phyloP scores from a whole-genome alignment of 2,329 filamentous ascomycete genomes.

The Camptophora hylomeconis region DNA sequence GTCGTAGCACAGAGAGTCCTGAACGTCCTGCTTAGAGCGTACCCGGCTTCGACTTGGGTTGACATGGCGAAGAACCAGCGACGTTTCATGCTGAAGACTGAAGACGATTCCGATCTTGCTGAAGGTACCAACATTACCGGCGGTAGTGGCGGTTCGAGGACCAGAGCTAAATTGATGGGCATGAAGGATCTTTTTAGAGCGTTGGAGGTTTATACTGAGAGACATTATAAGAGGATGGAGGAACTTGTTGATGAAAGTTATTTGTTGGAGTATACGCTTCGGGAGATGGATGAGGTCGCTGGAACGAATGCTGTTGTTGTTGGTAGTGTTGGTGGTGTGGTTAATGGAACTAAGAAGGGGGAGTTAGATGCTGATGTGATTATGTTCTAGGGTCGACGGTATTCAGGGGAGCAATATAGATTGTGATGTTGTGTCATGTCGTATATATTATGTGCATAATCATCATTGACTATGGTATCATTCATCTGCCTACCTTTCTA shows the following conservation, averaged over 20 bases:
- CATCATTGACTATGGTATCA: neutral
- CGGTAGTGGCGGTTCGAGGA: conserved; percentile 1
- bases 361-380: conserved; percentile 4
- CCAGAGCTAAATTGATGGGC: too few relatives aligned
- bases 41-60: conserved; percentile 66
- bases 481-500: conserved; percentile 1
- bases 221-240: conserved; percentile 81
- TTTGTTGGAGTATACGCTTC: conserved; percentile 80
- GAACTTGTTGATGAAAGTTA: conserved; percentile 91
- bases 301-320: conserved; percentile 23
- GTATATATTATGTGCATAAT: neutral
- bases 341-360: conserved; percentile 5
- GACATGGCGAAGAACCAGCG: conserved; percentile 39
- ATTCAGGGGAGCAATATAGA: neutral
- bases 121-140: conserved; percentile 1
- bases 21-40: conserved; percentile 64
- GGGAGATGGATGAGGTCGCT: conserved; percentile 72
- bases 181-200: conserved; percentile 76
- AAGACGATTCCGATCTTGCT: conserved; percentile 6
- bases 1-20: conserved; percentile 76
- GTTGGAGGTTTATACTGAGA: conserved; percentile 80
- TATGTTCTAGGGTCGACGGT: conserved; percentile 1
- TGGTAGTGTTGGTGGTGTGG: conserved; percentile 8
- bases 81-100: conserved; percentile 3
- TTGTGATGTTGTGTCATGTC: neutral